Base-by-base conservation (phyloP, 306 rosid genomes). In the Fragaria nilgerrensis region DNA sequence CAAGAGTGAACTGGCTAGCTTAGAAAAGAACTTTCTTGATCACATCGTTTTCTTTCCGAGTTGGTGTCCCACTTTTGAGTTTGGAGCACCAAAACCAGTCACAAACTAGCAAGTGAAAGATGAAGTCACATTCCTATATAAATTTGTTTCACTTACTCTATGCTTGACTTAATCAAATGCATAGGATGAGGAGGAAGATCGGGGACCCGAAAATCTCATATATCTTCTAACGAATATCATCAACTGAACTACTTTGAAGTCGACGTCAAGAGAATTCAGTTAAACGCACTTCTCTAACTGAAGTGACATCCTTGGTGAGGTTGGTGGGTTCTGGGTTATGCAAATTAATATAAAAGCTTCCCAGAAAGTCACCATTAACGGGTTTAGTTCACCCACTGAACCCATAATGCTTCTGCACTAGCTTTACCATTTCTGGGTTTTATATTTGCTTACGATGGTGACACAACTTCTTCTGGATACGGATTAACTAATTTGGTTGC, bases 301-400 rank as follows among this genome's bases (percentile, higher is more conserved):
- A 86, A 85, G 91, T 87, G 85, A 82, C 78, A 81, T 77, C 59
- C 87, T 90, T 79, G 90, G 98, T 92, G 98, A 80, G 91, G 91
- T 90, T 76, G 92, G 87, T 88, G 80, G 52, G 48, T 43, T 73
- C 79, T 56, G 43, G 52, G 71, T 75, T 82, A 55, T 39, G 59
- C 13, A 44, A 27, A 52, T 67, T 16, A 62, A 62, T 62, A 29
- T 29, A 13, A 62, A 43, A 62, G 6, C 20, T 62, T 62, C 41
- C 66, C 66, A 13, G 32, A 62, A 17, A 10, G 47, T 56, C 81
- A 84, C 67, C 73, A 8, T 50, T 49, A 86, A 83, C 78, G 48
- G 97, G 92, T 90, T 94, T 90, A 76, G 98, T 90, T 90, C 85
- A 94, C 96, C 97, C 70, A 90, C 96, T 94, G 74, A 84, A 89